A percentile compares a stretch with the other conserved stretches of the same genome.
Conservation (phyloP, 257 asterid species). For the Petrea volubilis region DNA sequence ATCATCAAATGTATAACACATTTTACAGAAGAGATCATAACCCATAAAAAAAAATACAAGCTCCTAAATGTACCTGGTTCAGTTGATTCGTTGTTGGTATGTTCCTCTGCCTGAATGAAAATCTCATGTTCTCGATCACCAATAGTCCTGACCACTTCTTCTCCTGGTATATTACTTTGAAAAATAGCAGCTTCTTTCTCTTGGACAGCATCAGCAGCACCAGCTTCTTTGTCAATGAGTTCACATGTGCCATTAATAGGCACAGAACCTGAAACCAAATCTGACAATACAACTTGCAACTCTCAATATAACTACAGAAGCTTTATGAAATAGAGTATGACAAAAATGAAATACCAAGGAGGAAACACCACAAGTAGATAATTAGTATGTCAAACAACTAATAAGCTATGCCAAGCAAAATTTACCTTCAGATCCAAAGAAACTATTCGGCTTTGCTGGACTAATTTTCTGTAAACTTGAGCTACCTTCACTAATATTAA, state of each 20-base stretch:
- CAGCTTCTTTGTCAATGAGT: constrained; percentile 5
- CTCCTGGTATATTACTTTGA: constrained; percentile 5
- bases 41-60: not conserved
- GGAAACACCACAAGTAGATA: not conserved
- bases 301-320: not conserved
- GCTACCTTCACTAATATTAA: constrained; percentile 9
- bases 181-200: not conserved
- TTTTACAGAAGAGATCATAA: not conserved
- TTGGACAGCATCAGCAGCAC: constrained; percentile 15
- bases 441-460: constrained; percentile 8
- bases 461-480: constrained; percentile 26
- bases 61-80: constrained; percentile 16
- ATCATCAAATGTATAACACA: not conserved
- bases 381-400: not conserved
- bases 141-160: not conserved
- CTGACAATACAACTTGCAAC: not conserved
- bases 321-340: not conserved
- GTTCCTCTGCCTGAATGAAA: constrained; percentile 18
- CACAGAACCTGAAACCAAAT: constrained; percentile 13
- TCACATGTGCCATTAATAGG: not conserved
- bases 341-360: not conserved
- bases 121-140: constrained; percentile 1
- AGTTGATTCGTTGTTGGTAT: not conserved
- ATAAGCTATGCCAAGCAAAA: not conserved
- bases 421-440: constrained; percentile 26